A percentile compares a stretch with the other conserved stretches of the same genome.
Evolutionary conservation across 73 alveolate species (phyloP).

Genomic region (Tetrahymena malaccensis): DNA sequence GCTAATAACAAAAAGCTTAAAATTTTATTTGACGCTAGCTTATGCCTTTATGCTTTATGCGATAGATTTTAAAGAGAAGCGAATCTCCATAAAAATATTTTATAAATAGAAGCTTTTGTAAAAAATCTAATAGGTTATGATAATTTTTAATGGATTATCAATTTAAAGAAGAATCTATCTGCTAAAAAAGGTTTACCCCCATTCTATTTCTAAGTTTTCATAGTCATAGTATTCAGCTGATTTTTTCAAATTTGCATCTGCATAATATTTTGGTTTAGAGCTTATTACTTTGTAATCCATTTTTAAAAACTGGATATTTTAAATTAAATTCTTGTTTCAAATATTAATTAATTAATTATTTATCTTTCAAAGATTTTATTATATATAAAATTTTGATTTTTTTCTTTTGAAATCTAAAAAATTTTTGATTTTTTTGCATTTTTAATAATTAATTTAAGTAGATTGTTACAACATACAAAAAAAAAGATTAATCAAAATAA

Average conservation of each 20-base stretch:
- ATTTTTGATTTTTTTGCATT: neutral
- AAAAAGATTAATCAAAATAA: neutral
- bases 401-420: neutral
- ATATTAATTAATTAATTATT: neutral
- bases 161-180: too few species aligned
- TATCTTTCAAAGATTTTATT: neutral
- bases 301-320: neutral
- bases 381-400: neutral
- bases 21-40: neutral
- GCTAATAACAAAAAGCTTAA: neutral
- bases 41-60: neutral
- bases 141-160: too few species aligned
- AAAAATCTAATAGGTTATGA: neutral
- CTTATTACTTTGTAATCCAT: constrained; percentile 14
- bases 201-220: constrained; percentile 28
- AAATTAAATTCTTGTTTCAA: neutral
- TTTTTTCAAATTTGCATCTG: constrained; percentile 36
- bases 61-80: neutral
- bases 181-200: constrained; percentile 8
- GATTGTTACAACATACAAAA: neutral
- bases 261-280: constrained; percentile 26
- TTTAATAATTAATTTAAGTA: neutral
- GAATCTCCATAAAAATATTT: too few species aligned
- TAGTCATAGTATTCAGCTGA: constrained; percentile 33
- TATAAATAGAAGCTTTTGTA: neutral